Percentiles rank a stretch among this genome's conserved stretches.
Conservation (phyloP, 345 rosid species). For the Eucalyptus sp. region DNA sequence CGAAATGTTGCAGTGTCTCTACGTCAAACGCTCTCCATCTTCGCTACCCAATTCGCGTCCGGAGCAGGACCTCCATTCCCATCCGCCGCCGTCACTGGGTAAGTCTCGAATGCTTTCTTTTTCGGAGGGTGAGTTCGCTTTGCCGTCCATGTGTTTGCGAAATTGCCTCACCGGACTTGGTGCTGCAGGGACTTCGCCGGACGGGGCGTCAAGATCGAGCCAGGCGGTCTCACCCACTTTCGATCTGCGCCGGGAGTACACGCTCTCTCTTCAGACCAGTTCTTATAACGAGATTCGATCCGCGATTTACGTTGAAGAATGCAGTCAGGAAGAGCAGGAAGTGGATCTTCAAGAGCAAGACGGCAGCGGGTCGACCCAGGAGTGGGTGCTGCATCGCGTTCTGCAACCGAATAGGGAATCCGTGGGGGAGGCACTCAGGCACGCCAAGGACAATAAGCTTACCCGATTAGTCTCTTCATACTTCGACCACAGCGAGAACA, state of each 20-base stretch:
- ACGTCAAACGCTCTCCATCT: slow-evolving; percentile 32
- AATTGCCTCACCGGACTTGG: slow-evolving; percentile 23
- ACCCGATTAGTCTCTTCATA: slow-evolving; percentile 45
- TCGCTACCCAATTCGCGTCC: slow-evolving; percentile 7
- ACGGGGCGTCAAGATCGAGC: slow-evolving; percentile 30
- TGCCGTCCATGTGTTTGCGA: slow-evolving; percentile 22
- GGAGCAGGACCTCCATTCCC: slow-evolving; percentile 1
- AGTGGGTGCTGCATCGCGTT: slow-evolving; percentile 22
- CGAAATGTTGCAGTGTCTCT: slow-evolving; percentile 37
- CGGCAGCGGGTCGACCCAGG: not conserved
- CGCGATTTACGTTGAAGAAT: slow-evolving; percentile 10
- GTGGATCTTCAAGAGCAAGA: not conserved
- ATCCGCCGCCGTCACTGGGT: slow-evolving; percentile 26
- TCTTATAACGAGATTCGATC: slow-evolving; percentile 61
- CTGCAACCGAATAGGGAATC: slow-evolving; percentile 44
- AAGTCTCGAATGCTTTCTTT: not conserved
- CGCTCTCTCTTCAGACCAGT: slow-evolving; percentile 36
- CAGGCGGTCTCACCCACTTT: slow-evolving; percentile 22
- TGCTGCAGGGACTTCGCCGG: slow-evolving; percentile 19
- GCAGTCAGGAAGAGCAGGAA: slow-evolving; percentile 2
- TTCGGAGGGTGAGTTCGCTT: not conserved
- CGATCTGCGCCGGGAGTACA: slow-evolving; percentile 40
- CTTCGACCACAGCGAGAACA: slow-evolving; percentile 52
- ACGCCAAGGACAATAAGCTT: slow-evolving; percentile 21
- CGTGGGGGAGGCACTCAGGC: slow-evolving; percentile 43